Percentiles rank a stretch among this genome's conserved stretches.
These are phyloP conservation scores for Lepiota brunneoincarnata DNA, from an alignment of 768 basidiomycete genomes.

Conservation along the genomic window DNA sequence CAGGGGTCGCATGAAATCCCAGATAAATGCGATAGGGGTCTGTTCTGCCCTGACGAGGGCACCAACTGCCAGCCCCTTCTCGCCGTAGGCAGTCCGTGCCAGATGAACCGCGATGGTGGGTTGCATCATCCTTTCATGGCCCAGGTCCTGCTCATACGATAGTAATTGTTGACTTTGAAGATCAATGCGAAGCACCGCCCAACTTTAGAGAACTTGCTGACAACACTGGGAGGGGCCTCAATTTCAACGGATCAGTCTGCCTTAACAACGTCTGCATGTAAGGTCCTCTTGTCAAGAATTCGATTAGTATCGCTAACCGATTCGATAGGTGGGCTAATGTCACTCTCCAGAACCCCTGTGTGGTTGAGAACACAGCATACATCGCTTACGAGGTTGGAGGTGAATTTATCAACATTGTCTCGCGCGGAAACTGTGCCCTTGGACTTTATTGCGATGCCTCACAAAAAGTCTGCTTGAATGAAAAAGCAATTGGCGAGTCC, in stretches of 20 bases:
- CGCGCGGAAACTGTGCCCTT: slow-evolving; percentile 72
- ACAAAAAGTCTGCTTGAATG: slow-evolving; percentile 52
- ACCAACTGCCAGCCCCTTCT: slow-evolving; percentile 62
- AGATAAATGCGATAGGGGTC: slow-evolving; percentile 51
- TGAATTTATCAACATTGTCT: slow-evolving; percentile 78
- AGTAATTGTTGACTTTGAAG: slow-evolving; percentile 34
- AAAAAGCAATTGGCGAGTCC: slow-evolving; percentile 51
- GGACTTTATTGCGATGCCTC: slow-evolving; percentile 77
- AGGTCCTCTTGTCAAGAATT: slow-evolving; percentile 22
- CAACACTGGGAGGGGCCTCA: slow-evolving; percentile 59
- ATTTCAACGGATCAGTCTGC: slow-evolving; percentile 82
- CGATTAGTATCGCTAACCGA: background rate
- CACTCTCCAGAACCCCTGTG: slow-evolving; percentile 60
- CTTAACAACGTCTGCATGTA: slow-evolving; percentile 83
- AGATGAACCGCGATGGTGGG: slow-evolving; percentile 84
- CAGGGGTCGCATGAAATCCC: slow-evolving; percentile 44
- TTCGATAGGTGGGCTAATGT: slow-evolving; percentile 71
- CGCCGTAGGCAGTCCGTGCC: slow-evolving; percentile 65
- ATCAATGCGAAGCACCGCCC: slow-evolving; percentile 72
- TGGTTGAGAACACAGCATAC: slow-evolving; percentile 78
- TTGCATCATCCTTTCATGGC: background rate
- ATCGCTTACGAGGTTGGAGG: slow-evolving; percentile 58
- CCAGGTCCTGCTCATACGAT: background rate
- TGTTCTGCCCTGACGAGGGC: slow-evolving; percentile 86
- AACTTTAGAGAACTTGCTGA: slow-evolving; percentile 66